Conservation (phyloP, 2,329 filamentous ascomycete genomes). For the Microdochium nivale region DNA sequence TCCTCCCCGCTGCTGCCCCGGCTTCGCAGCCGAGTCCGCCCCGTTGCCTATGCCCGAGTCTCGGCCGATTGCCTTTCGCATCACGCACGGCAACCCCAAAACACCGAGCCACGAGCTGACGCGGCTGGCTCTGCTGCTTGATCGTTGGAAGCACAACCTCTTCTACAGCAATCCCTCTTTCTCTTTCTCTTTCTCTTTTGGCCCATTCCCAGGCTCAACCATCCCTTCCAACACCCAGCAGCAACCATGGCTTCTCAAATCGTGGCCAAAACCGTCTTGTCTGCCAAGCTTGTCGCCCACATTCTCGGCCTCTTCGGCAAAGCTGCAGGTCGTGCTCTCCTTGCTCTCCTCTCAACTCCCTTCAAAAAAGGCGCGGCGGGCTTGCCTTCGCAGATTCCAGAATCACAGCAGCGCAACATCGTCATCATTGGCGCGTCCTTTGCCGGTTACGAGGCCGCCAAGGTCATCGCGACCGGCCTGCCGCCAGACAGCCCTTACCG, state of each 20-base stretch:
- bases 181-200: too few relatives aligned
- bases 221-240: not conserved
- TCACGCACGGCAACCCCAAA: too few relatives aligned
- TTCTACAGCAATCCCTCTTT: too few relatives aligned
- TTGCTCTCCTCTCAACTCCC: not conserved
- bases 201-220: not conserved
- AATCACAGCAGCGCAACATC: conserved; percentile 29
- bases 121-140: too few relatives aligned
- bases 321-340: not conserved
- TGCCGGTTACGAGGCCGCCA: conserved; percentile 40
- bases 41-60: too few relatives aligned
- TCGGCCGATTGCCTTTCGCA: too few relatives aligned
- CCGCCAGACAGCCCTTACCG: conserved; percentile 36
- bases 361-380: not conserved
- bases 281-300: conserved; percentile 18
- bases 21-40: too few relatives aligned
- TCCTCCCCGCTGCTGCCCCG: too few relatives aligned
- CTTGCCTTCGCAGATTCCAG: not conserved
- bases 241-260: not conserved
- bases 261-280: conserved; percentile 15
- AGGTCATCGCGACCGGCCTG: conserved; percentile 37
- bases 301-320: conserved; percentile 7
- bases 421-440: conserved; percentile 51
- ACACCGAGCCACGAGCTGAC: too few relatives aligned
- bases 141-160: too few relatives aligned